Base-by-base conservation (phyloP, 2,329 filamentous ascomycete species). In the Fusarium penzigii region DNA sequence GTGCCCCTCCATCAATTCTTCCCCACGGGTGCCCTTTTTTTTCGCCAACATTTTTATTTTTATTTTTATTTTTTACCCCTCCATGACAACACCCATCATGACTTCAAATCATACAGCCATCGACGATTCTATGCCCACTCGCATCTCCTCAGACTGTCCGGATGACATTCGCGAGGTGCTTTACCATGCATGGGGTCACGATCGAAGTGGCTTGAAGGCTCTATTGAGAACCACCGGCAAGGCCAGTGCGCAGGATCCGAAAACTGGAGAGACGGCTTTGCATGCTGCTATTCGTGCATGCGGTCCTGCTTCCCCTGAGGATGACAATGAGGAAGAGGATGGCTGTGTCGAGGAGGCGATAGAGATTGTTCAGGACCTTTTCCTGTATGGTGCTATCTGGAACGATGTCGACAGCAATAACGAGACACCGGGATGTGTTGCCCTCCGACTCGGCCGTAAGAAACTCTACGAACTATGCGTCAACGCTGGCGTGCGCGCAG, bases 311-410 rank as follows among this genome's bases (percentile, higher is more conserved):
- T 64, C 60, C 6, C 55, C 56, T 5, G 58, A 61, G 5, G 61
- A 65, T 10, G 53, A 59, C 13, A 59, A 58, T 6, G 61, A 68
- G 10, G 72, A 74, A 20, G 73, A 75, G 20, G 71, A 75, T 25
- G 63, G 72, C 48, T 68, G 71, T 25, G 70, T 88, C 32, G 81
- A 86, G 43, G 81, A 82, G 39, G 89, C 86, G 3, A 80, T 81
- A 49, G 83, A 85, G 47, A 87, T 87, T 0, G 76, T 97, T 5
- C 82, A 83, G 61, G 83, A 94, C 66, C 79, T 97, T 8, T 85
- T 97, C 54, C 82, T 92, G 65, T 88, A 89, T 62, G 94, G 94
- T 32, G 94, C 91, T 11, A 97, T 97, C 62, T 99, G 94, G 94
- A 99, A 99, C 74, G 92, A 97, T 69, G 78, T 97, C 50, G 91